Conservation (phyloP, 768 basidiomycete species). For the Terana coerulea region DNA sequence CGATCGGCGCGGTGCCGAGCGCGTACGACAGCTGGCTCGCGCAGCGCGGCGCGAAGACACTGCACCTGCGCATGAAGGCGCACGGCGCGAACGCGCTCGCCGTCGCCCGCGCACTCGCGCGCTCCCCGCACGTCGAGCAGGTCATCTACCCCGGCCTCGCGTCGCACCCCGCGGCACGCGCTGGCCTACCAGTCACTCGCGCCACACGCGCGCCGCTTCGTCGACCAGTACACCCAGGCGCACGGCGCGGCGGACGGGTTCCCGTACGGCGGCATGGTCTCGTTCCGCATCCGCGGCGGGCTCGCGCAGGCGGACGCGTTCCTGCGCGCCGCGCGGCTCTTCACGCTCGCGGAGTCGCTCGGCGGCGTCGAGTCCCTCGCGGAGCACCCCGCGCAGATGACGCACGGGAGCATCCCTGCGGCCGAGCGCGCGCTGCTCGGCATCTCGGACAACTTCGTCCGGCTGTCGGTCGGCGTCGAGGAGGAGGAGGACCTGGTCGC, state of each 20-base stretch:
- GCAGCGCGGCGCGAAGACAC: conserved; percentile 88
- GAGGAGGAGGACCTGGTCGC: conserved; percentile 77
- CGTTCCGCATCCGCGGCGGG: conserved; percentile 58
- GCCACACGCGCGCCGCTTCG: conserved; percentile 65
- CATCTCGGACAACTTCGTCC: conserved; percentile 71
- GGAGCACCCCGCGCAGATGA: conserved; percentile 87
- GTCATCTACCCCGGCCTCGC: conserved; percentile 86
- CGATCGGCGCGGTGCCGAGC: conserved; percentile 79
- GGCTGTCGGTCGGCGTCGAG: conserved; percentile 87
- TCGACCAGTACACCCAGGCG: conserved; percentile 34
- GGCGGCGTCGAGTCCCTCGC: conserved; percentile 93
- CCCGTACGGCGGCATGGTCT: conserved; percentile 90
- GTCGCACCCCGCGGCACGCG: conserved; percentile 59
- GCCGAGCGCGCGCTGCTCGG: conserved; percentile 66
- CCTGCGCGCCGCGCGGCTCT: conserved; percentile 59
- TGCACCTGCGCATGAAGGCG: conserved; percentile 81
- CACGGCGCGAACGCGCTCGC: conserved; percentile 82
- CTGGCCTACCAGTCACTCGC: conserved; percentile 62
- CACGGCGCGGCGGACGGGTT: conserved; percentile 49
- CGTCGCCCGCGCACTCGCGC: conserved; percentile 60
- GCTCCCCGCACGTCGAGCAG: conserved; percentile 58
- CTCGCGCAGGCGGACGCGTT: conserved; percentile 58
- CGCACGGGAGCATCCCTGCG: conserved; percentile 73
- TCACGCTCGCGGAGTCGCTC: conserved; percentile 82
- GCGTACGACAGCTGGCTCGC: conserved; percentile 89